Conservation (phyloP, 108 stramenopile genomes). For the Skeletonema grethae region DNA sequence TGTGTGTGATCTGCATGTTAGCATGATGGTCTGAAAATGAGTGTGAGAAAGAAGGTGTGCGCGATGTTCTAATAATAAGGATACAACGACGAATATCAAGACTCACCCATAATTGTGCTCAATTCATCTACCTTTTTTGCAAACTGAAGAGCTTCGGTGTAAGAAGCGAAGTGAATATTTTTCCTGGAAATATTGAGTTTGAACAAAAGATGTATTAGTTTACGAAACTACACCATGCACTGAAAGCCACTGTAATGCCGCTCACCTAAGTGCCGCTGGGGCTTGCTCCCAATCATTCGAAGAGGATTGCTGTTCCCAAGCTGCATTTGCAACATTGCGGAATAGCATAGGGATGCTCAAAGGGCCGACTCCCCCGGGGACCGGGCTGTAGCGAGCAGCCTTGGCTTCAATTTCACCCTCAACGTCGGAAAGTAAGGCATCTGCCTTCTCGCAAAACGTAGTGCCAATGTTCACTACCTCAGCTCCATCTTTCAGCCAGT, state of each 20-base stretch:
- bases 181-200: conserved; percentile 6
- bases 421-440: conserved; percentile 32
- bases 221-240: not conserved
- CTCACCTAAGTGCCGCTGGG: not conserved
- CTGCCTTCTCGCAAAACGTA: conserved; percentile 36
- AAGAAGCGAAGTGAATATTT: conserved; percentile 39
- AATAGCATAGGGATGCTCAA: conserved; percentile 35
- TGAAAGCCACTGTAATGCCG: not conserved
- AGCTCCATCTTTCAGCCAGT: conserved; percentile 40
- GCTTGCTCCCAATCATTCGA: not conserved
- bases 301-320: conserved; percentile 18
- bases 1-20: conserved; percentile 42
- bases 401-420: conserved; percentile 30
- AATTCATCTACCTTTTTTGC: conserved; percentile 34
- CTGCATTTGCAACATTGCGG: conserved; percentile 42
- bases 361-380: conserved; percentile 49
- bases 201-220: not conserved
- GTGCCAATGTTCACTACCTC: conserved; percentile 43
- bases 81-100: not conserved
- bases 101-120: conserved; percentile 25
- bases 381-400: conserved; percentile 32
- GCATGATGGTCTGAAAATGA: conserved; percentile 47
- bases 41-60: not conserved
- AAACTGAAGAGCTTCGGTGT: conserved; percentile 43
- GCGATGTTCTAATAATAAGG: not conserved